These are phyloP conservation scores for Pleurotus cornucopiae DNA, from an alignment of 768 basidiomycete genomes.

Conservation along the genomic window DNA sequence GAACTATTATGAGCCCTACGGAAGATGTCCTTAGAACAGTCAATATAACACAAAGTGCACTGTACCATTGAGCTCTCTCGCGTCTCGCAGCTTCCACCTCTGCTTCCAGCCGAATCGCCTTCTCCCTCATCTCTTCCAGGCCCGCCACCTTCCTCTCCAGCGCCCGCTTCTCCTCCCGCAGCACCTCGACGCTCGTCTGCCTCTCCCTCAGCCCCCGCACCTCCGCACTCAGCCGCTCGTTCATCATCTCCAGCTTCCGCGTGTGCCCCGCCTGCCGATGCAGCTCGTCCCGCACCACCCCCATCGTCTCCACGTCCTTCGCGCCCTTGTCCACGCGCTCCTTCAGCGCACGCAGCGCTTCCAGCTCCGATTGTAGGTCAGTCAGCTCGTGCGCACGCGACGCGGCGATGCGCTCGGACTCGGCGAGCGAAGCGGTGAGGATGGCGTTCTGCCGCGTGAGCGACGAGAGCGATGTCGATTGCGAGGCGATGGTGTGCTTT, in stretches of 20 bases:
- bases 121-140: conserved; percentile 52
- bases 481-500: conserved; percentile 43
- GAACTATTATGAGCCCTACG: conserved; percentile 40
- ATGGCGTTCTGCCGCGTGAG: conserved; percentile 40
- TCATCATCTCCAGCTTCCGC: conserved; percentile 54
- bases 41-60: conserved; percentile 1
- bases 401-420: conserved; percentile 35
- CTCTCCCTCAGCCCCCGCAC: conserved; percentile 48
- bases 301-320: conserved; percentile 54
- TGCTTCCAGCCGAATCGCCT: conserved; percentile 54
- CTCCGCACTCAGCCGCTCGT: conserved; percentile 52
- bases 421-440: conserved; percentile 44
- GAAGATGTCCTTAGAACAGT: conserved; percentile 13
- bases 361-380: conserved; percentile 43
- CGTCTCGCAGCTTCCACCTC: conserved; percentile 57
- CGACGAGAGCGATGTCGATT: conserved; percentile 47
- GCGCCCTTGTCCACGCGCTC: conserved; percentile 20
- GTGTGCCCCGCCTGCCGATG: conserved; percentile 61
- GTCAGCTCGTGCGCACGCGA: conserved; percentile 36
- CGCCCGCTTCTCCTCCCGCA: conserved; percentile 69
- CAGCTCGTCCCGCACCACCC: conserved; percentile 63
- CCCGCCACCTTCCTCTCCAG: conserved; percentile 51
- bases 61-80: conserved; percentile 58
- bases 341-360: conserved; percentile 35
- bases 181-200: conserved; percentile 59